phyloP scores from a whole-genome alignment of 805 yeast species.

The Candida chilensis region DNA sequence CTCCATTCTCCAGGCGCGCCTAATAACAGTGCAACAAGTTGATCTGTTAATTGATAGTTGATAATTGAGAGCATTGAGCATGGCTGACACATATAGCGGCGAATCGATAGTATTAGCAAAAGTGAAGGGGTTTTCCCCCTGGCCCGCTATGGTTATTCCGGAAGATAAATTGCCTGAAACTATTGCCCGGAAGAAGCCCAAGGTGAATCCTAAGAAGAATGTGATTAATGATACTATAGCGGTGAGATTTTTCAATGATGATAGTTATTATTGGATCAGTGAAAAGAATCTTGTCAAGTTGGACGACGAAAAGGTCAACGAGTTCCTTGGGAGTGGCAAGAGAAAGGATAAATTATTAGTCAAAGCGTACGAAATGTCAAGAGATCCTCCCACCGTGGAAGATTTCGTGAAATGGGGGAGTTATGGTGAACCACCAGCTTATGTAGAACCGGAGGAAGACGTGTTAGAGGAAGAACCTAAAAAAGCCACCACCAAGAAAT shows the following conservation, averaged over 20 bases:
- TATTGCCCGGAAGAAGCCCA: constrained; percentile 43
- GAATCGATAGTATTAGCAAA: constrained; percentile 56
- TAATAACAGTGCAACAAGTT: no score
- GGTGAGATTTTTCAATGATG: constrained; percentile 67
- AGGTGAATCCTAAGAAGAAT: constrained; percentile 11
- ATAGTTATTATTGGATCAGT: constrained; percentile 62
- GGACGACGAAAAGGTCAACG: constrained; percentile 27
- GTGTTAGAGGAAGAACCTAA: constrained; percentile 9
- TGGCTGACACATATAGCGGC: background rate
- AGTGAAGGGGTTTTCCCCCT: constrained; percentile 79
- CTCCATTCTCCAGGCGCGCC: no score
- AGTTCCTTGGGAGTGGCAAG: constrained; percentile 20
- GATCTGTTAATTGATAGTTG: no score
- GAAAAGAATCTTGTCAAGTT: constrained; percentile 40
- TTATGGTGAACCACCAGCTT: constrained; percentile 24
- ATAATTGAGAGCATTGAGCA: no score
- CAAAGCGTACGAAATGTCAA: constrained; percentile 45
- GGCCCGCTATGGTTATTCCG: constrained; percentile 83
- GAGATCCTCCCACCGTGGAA: constrained; percentile 38
- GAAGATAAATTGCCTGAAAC: constrained; percentile 49
- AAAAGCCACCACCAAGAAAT: constrained; percentile 17
- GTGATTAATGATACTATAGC: constrained; percentile 19
- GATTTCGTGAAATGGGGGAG: constrained; percentile 32
- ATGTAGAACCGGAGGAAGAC: constrained; percentile 6
- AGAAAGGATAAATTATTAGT: constrained; percentile 34